A percentile compares a stretch with the other conserved stretches of the same genome.
phyloP scores from a whole-genome alignment of 495 filamentous ascomycete species.

The Aspergillus coremiiformis region DNA sequence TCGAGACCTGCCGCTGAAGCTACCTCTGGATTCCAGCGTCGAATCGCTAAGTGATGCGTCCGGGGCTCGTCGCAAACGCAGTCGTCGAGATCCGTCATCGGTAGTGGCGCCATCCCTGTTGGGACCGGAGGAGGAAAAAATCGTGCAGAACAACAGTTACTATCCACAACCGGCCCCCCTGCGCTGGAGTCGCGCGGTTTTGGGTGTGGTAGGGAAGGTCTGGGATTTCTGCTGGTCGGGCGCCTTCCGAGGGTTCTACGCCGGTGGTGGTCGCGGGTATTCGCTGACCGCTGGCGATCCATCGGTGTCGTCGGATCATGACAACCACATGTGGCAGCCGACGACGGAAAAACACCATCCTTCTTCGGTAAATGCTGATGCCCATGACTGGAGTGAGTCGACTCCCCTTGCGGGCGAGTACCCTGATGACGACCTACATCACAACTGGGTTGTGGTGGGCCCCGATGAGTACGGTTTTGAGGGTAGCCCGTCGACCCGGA shows the following conservation, averaged over 20 bases:
- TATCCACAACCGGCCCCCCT: conserved; percentile 14
- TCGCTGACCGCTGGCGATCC: conserved; percentile 27
- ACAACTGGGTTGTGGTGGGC: conserved; percentile 70
- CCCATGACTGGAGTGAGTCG: conserved; percentile 10
- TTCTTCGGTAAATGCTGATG: conserved; percentile 15
- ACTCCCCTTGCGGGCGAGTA: conserved; percentile 27
- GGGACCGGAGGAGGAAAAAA: conserved; percentile 13
- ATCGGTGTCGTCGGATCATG: neutral
- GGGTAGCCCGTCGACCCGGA: conserved; percentile 16
- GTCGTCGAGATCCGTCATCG: conserved; percentile 28
- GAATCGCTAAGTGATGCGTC: conserved; percentile 20
- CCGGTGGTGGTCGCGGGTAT: conserved; percentile 72
- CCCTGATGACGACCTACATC: conserved; percentile 47
- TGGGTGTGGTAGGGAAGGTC: conserved; percentile 65
- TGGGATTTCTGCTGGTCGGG: conserved; percentile 72
- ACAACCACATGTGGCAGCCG: neutral
- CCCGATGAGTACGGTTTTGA: conserved; percentile 10
- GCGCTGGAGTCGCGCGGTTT: conserved; percentile 42
- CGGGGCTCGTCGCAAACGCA: conserved; percentile 34
- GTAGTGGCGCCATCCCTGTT: conserved; percentile 14
- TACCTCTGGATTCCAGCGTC: conserved; percentile 27
- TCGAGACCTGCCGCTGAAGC: conserved; percentile 33
- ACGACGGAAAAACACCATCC: conserved; percentile 22
- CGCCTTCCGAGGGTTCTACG: conserved; percentile 75
- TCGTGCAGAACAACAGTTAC: conserved; percentile 18